Evolutionary conservation across 2,329 filamentous ascomycete species (phyloP), one percentile per base, ranked within the genome.

Genomic region (Fusarium nelsonii): DNA sequence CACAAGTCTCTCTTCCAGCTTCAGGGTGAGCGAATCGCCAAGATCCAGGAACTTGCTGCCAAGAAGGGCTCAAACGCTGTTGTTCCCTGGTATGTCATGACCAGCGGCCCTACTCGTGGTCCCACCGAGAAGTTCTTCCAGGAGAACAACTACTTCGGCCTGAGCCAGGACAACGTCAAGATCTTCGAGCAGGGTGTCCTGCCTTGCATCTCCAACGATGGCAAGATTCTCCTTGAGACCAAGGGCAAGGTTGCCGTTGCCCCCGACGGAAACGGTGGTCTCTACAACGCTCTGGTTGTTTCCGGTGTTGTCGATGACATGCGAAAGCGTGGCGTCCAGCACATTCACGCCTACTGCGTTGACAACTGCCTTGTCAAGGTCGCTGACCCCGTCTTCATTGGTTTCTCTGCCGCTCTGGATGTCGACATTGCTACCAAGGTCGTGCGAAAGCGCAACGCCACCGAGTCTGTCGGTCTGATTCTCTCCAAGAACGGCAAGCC

Each of bases 21-120:
- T 74, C 96, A 99, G 82, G 96, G 92, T 44, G 94, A 99, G 87
- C 87, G 96, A 56, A 98, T 99, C 77, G 86, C 86, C 75, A 97
- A 94, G 84, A 83, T 97, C 10, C 92, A 98, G 82, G 82, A 90
- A 75, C 84, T 98, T 69, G 94, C 95, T 43, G 86, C 89, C 73
- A 89, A 91, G 79, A 89, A 90, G 78, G 71, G 70, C 16, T 70
- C 82, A 64, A 84, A 83, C 49, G 88, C 89, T 43, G 84, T 91
- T 33, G 90, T 98, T 41, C 96, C 96, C 14, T 99, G 96, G 96
- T 99, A 99, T 82, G 93, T 99, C 81, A 99, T 99, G 96, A 99
- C 96, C 75, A 97, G 93, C 76, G 96, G 96, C 6, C 96, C 96
- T 45, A 99, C 96, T 9, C 89, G 94, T 72, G 89, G 89, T 65